These are phyloP conservation scores for Grosmannia huntii DNA, from an alignment of 2,329 filamentous ascomycete species.

Conservation along the genomic window DNA sequence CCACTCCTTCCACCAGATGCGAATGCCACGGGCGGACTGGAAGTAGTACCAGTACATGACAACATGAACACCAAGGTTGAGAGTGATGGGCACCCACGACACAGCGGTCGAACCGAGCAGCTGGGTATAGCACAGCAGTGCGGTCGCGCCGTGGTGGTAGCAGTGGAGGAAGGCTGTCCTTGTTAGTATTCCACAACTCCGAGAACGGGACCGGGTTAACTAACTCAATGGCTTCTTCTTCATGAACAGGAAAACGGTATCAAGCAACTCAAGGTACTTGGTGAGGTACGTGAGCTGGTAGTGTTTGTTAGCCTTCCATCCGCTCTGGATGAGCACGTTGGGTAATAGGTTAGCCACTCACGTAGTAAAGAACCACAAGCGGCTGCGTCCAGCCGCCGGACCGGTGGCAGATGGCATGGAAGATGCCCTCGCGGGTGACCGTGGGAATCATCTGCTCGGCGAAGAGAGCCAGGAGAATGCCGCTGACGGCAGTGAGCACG, in stretches of 20 bases:
- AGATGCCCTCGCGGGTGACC: constrained; percentile 67
- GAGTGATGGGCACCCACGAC: constrained; percentile 85
- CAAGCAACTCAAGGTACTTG: constrained; percentile 91
- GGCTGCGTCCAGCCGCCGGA: constrained; percentile 88
- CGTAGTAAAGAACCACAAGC: constrained; percentile 91
- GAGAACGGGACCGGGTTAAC: constrained; percentile 13
- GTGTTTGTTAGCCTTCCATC: constrained; percentile 18
- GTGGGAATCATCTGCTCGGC: constrained; percentile 83
- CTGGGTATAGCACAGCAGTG: constrained; percentile 95
- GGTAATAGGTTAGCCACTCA: constrained; percentile 34
- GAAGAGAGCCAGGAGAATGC: constrained; percentile 67
- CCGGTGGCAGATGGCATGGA: constrained; percentile 72
- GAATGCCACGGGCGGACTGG: constrained; percentile 89
- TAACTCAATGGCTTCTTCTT: constrained; percentile 97
- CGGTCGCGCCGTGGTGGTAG: constrained; percentile 96
- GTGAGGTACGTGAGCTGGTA: constrained; percentile 90
- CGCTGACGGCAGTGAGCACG: constrained; percentile 78
- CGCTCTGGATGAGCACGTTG: too few species aligned
- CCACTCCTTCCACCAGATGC: constrained; percentile 99
- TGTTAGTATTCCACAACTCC: neutral
- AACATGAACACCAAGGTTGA: constrained; percentile 90
- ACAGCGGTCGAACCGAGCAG: constrained; percentile 85
- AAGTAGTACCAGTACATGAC: constrained; percentile 99
- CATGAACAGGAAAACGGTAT: constrained; percentile 92
- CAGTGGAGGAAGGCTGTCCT: constrained; percentile 83